Base-by-base conservation (phyloP, 441 rosid species). In the Breynia disticha region DNA sequence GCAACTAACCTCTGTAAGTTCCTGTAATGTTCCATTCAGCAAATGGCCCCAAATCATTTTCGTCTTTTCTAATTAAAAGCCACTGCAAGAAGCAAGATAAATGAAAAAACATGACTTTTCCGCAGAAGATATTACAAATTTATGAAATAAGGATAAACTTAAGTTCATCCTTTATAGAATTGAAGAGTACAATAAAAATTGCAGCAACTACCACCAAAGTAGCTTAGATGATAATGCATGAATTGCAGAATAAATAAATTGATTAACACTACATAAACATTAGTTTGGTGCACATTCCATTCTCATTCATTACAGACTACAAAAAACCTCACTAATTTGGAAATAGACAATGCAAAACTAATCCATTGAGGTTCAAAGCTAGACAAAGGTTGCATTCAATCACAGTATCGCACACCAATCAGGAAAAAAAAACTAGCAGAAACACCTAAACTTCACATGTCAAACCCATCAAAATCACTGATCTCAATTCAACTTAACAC, bases 21-120 rank as follows among this genome's bases (percentile, higher is more conserved):
- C 98, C 98, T 12, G 97, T 88, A 61, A 93, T 84, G 65, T 93
- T 93, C 98, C 97, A 93, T 3, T 74, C 74, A 11, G 87, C 61
- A 59, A 76, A 79, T 17, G 95, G 79, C 55, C 95, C 97, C 62
- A 80, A 63, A 54, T 78, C 87, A 52, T 54, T 76, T 61, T 76
- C 81, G 21, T 76, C 93, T 64, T 77, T 88, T 67, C 72, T 80
- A 28, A 78, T 79, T 63, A 73, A 72, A 46, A 86, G 78, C 95
- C 90, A 80, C 98, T 93, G 79, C 76, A 77, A 76, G 48, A 77
- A 75, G 55, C 51, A 73, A 48, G 53, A 61, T 52, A 60, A 61
- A 56, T 60, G 47, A 58, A 51, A 18, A 22, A 13, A 28, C 5
- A 28, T 28, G 35, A 5, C 35, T 28, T n/a, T n/a, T n/a, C n/a